These are phyloP conservation scores for Penicillium sp. DNA, from an alignment of 2,329 filamentous ascomycete species.

Conservation along the genomic window DNA sequence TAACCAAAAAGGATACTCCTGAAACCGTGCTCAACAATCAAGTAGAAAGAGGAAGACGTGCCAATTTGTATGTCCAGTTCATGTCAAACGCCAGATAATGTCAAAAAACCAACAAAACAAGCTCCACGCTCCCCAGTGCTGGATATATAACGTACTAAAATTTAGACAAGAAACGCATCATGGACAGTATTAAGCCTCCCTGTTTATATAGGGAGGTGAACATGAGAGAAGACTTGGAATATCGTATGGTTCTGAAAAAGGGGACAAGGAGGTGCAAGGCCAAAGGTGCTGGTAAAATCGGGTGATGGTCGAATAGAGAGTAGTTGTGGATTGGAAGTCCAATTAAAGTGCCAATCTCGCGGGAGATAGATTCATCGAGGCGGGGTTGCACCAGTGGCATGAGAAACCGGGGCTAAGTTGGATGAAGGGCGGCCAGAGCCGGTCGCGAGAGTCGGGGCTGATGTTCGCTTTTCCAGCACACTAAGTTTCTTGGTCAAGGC, in stretches of 20 bases:
- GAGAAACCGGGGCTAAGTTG: slow-evolving; percentile 29
- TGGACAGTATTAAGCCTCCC: slow-evolving; percentile 14
- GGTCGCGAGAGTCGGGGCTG: slow-evolving; percentile 36
- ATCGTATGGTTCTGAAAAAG: not conserved
- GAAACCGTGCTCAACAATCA: slow-evolving; percentile 10
- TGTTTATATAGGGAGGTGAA: not conserved
- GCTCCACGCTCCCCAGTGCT: slow-evolving; percentile 20
- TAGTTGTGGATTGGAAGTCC: not conserved
- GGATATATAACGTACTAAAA: slow-evolving; percentile 21
- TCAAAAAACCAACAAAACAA: slow-evolving; percentile 3
- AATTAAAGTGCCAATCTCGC: not conserved
- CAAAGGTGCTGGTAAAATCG: not conserved
- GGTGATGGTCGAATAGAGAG: not conserved
- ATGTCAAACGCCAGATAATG: slow-evolving; percentile 4
- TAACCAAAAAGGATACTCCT: slow-evolving; percentile 17
- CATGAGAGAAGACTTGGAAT: not conserved
- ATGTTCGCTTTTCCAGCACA: slow-evolving; percentile 42
- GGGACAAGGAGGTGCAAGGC: not conserved
- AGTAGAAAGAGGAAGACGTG: slow-evolving; percentile 7
- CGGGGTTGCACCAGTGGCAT: slow-evolving; percentile 32
- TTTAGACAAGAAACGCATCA: slow-evolving; percentile 10
- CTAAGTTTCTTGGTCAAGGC: slow-evolving; percentile 48
- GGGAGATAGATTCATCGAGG: slow-evolving; percentile 25
- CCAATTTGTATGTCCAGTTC: slow-evolving; percentile 23
- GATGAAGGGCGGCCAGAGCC: slow-evolving; percentile 29